Evolutionary conservation across 108 stramenopile genomes (phyloP).

Genomic region (Cyclostephanos invisitatus): DNA sequence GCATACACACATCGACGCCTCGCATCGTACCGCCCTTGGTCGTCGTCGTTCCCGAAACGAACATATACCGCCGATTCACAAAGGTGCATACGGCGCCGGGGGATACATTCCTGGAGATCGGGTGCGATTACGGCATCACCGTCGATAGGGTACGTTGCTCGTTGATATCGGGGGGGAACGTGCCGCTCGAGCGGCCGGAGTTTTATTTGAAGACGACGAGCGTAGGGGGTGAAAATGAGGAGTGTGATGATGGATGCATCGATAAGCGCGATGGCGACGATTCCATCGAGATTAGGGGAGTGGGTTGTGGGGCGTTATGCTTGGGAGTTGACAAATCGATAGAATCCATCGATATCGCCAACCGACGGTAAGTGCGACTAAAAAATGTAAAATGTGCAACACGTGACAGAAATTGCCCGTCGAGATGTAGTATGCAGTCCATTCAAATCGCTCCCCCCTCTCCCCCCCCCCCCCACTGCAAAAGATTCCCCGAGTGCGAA

Average conservation of each 20-base stretch:
- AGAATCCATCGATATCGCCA: slow-evolving; percentile 66
- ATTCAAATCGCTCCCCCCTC: not conserved
- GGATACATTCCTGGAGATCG: slow-evolving; percentile 81
- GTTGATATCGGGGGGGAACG: slow-evolving; percentile 40
- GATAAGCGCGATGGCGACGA: slow-evolving; percentile 3
- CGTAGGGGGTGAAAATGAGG: not conserved
- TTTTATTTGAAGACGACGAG: not conserved
- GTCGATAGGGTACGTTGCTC: slow-evolving; percentile 52
- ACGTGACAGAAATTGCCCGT: not conserved
- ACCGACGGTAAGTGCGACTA: slow-evolving; percentile 29
- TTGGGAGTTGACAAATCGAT: slow-evolving; percentile 77
- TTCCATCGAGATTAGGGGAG: not conserved
- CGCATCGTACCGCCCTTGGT: slow-evolving; percentile 39
- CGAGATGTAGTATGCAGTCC: not conserved
- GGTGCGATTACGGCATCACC: slow-evolving; percentile 74
- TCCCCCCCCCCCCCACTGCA: not conserved
- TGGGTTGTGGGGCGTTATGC: slow-evolving; percentile 19
- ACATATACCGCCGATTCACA: slow-evolving; percentile 65
- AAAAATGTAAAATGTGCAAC: too few relatives aligned
- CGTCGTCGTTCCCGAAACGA: slow-evolving; percentile 69
- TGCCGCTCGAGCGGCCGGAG: slow-evolving; percentile 34
- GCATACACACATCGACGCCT: not conserved
- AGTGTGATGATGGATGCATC: not conserved
- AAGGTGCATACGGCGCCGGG: slow-evolving; percentile 58
- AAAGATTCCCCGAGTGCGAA: slow-evolving; percentile 54